phyloP scores from a whole-genome alignment of 768 basidiomycete species.

The Rhizopogon rudus region DNA sequence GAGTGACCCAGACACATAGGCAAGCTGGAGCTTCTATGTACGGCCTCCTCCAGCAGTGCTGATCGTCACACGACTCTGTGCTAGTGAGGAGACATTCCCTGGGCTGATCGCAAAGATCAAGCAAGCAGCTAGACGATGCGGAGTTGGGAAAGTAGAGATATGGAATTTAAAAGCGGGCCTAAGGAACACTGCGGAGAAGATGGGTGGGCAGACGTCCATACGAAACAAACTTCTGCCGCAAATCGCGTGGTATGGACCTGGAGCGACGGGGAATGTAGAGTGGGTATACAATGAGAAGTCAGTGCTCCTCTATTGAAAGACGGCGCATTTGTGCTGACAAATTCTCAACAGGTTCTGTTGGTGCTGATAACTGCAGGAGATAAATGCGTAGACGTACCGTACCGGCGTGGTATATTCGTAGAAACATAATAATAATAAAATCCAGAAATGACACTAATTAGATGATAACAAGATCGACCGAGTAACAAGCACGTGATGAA shows the following conservation, averaged over 20 bases:
- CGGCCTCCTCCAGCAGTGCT: constrained; percentile 28
- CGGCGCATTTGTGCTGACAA: neutral
- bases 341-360: neutral
- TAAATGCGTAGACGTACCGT: no score
- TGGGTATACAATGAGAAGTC: constrained; percentile 51
- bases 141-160: constrained; percentile 36
- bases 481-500: no score
- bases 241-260: no score
- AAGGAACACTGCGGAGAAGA: no score
- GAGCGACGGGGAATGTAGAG: no score
- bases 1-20: constrained; percentile 21
- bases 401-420: no score
- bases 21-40: constrained; percentile 44
- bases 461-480: no score
- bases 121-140: constrained; percentile 28
- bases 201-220: no score
- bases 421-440: no score
- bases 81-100: constrained; percentile 24
- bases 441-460: no score
- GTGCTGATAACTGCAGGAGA: neutral
- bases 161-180: constrained; percentile 45
- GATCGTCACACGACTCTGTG: constrained; percentile 39
- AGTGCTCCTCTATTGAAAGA: constrained; percentile 3
- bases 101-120: constrained; percentile 31
- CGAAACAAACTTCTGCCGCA: no score